Evolutionary conservation across 164 flowering plant genomes (phyloP).

Genomic region (Chloranthus sessilifolius): DNA sequence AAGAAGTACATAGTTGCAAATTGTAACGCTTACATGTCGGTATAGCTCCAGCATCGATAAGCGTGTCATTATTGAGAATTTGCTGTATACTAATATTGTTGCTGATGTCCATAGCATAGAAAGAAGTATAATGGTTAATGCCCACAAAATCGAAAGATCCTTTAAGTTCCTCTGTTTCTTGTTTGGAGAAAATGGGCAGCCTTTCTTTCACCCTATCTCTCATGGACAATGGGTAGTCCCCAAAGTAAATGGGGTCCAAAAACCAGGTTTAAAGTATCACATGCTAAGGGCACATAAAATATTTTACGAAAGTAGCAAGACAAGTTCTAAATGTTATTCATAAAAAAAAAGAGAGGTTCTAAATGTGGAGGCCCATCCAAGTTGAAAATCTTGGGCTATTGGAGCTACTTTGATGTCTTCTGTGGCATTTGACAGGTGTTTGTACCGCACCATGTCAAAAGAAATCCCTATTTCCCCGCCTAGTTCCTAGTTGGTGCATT

Average conservation of each 20-base stretch:
- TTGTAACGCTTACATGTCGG: not conserved
- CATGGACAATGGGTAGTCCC: slow-evolving; percentile 81
- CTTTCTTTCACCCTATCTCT: slow-evolving; percentile 52
- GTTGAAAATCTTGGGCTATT: slow-evolving; percentile 73
- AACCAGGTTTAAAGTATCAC: slow-evolving; percentile 45
- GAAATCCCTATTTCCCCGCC: slow-evolving; percentile 69
- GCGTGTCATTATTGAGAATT: not conserved
- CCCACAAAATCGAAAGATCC: slow-evolving; percentile 71
- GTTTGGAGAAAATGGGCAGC: slow-evolving; percentile 64
- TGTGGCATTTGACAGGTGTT: slow-evolving; percentile 55
- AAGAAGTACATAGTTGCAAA: not conserved
- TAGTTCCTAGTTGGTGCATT: no score
- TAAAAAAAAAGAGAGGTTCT: no score
- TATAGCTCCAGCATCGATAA: slow-evolving; percentile 10
- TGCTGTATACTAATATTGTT: not conserved
- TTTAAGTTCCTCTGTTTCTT: slow-evolving; percentile 46
- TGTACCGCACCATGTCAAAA: slow-evolving; percentile 89
- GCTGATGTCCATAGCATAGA: slow-evolving; percentile 8
- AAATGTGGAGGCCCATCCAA: no score
- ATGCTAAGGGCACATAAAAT: no score
- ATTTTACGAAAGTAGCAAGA: no score
- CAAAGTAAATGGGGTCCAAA: slow-evolving; percentile 66
- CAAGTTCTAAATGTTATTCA: no score
- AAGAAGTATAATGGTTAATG: slow-evolving; percentile 80
- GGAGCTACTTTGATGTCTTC: slow-evolving; percentile 64